phyloP scores from a whole-genome alignment of 164 flowering plant genomes.

The Echeveria elegans region DNA sequence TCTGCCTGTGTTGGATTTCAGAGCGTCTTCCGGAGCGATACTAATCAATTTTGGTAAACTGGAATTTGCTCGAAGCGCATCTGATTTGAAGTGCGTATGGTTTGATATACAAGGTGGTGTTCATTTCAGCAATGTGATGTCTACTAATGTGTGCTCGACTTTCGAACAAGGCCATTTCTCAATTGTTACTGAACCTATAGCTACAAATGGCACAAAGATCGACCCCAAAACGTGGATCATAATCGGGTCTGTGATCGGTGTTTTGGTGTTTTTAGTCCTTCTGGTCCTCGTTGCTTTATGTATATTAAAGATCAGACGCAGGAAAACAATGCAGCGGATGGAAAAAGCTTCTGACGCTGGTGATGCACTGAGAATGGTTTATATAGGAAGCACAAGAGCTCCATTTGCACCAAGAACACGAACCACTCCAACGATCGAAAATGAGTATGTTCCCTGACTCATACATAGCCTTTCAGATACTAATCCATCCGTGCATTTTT shows the following conservation, averaged over 20 bases:
- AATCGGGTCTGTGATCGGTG: constrained; percentile 56
- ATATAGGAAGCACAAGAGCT: constrained; percentile 39
- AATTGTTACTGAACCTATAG: constrained; percentile 43
- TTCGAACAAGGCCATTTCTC: constrained; percentile 67
- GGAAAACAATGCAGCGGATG: constrained; percentile 53
- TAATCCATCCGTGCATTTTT: too few species aligned
- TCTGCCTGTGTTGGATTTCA: constrained; percentile 45
- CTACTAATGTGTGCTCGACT: constrained; percentile 42
- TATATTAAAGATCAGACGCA: constrained; percentile 26
- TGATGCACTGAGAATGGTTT: constrained; percentile 44
- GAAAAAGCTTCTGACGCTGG: constrained; percentile 68
- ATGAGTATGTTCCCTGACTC: constrained; percentile 20
- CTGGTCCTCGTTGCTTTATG: constrained; percentile 31
- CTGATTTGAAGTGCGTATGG: constrained; percentile 44
- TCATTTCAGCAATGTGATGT: constrained; percentile 32
- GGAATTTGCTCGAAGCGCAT: constrained; percentile 25
- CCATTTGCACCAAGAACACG: constrained; percentile 46
- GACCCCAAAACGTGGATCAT: constrained; percentile 46
- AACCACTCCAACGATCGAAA: constrained; percentile 46
- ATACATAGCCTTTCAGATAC: too few species aligned
- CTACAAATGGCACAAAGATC: constrained; percentile 21
- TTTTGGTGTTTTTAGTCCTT: constrained; percentile 30
- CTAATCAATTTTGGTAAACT: constrained; percentile 34
- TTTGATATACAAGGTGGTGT: constrained; percentile 48
- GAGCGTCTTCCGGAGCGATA: constrained; percentile 34